Base-by-base conservation (phyloP, 2,329 filamentous ascomycete species). In the Annulohypoxylon truncatum region DNA sequence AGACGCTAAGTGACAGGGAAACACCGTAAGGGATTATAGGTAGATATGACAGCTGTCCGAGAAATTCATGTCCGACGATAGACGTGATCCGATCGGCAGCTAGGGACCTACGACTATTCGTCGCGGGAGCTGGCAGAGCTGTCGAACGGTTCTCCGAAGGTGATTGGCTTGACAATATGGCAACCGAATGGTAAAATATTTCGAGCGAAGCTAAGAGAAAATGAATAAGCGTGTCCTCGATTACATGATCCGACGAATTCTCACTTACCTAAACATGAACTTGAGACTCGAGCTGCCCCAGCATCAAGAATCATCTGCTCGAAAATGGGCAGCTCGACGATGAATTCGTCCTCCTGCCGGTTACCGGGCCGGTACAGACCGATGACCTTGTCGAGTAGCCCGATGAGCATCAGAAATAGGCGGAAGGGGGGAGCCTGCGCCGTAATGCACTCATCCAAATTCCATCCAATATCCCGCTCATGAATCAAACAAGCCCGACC, bases 21-120 rank as follows among this genome's bases (percentile, higher is more conserved):
- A 90, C 80, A 0, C 86, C 87, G 61, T 90, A 90, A 0, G 88
- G 87, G 0, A 90, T 81, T 62, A 89, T 85, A 0, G 88, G 87
- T 29, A 89, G 80, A 0, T 86, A 75, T 1, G 73, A 72, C 2
- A 80, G 67, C 29, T 78, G 81, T 31, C 83, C 83, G 12, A 84
- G 77, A 15, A 83, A 82, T 46, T 87, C 84, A 4, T 82, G 80
- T 13, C 80, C 81, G 2, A 87, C 81, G n/a, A 85, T 82, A 35
- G 81, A 85, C 2, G 85, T 82, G 56, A 89, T 87, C 5, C 86
- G 82, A 53, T 88, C 85, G 0, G 87, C 84, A 0, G 86, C 84
- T 2, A 88, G 80, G 0, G 85, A 88, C 18, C 87, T 82, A 2
- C 87, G 83, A 1, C 85, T 84, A 66, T 88, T 89, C 24, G 82